Conservation (phyloP, 2,329 filamentous ascomycete species). For the Parasarocladium wereldwijsianum region DNA sequence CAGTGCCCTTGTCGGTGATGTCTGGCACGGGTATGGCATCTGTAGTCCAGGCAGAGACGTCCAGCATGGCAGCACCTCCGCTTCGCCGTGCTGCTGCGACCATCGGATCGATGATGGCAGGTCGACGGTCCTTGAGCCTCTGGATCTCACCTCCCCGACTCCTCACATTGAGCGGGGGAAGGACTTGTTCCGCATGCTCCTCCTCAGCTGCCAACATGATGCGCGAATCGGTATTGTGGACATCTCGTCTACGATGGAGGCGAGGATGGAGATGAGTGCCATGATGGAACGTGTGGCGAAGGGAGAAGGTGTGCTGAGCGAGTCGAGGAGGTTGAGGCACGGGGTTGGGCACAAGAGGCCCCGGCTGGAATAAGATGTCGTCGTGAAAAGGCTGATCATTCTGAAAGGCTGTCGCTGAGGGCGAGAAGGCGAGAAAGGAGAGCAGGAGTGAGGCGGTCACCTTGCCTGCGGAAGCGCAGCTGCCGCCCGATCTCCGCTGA, state of each 20-base stretch:
- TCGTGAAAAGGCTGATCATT: constrained; percentile 21
- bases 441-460: constrained; percentile 50
- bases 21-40: constrained; percentile 71
- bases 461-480: constrained; percentile 43
- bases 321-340: constrained; percentile 29
- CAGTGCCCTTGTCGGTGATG: constrained; percentile 69
- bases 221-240: constrained; percentile 35
- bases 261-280: constrained; percentile 65
- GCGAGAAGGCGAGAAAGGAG: constrained; percentile 49
- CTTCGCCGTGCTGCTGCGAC: constrained; percentile 56
- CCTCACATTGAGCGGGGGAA: constrained; percentile 41
- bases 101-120: constrained; percentile 63
- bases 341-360: constrained; percentile 22
- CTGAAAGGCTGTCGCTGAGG: constrained; percentile 22
- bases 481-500: constrained; percentile 5
- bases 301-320: constrained; percentile 45
- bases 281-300: constrained; percentile 88
- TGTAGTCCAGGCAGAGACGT: constrained; percentile 64
- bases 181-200: constrained; percentile 32
- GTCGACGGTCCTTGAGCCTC: constrained; percentile 64
- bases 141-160: constrained; percentile 60
- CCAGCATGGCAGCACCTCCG: constrained; percentile 52
- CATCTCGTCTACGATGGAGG: constrained; percentile 64
- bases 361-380: constrained; percentile 27
- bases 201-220: constrained; percentile 51